These are phyloP conservation scores for Thuidium tamariscinum DNA, from an alignment of 225 moss, liverwort and hornwort species.

Conservation along the genomic window DNA sequence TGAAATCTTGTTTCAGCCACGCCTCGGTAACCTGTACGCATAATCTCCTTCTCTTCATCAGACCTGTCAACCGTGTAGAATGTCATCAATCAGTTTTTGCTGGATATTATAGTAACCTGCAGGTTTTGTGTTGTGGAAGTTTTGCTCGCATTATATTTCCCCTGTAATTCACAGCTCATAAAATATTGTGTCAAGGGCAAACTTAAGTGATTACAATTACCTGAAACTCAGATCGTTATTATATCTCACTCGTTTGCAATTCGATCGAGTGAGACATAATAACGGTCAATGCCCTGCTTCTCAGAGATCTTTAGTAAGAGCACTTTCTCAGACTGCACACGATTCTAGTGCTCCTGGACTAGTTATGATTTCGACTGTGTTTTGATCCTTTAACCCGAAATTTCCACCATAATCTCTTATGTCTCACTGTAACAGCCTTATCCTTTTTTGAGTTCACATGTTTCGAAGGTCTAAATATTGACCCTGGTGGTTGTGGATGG, in stretches of 20 bases:
- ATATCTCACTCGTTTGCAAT: background rate
- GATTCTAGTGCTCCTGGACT: background rate
- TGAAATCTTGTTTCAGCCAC: slow-evolving; percentile 58
- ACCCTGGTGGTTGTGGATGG: slow-evolving; percentile 1
- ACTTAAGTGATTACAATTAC: background rate
- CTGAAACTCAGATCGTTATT: background rate
- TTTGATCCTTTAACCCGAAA: background rate
- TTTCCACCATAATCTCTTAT: background rate
- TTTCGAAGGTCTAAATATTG: background rate
- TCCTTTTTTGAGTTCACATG: background rate
- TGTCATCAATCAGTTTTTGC: background rate
- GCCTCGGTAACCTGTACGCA: slow-evolving; percentile 41
- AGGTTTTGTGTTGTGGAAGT: background rate
- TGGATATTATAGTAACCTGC: background rate
- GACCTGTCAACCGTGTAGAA: background rate
- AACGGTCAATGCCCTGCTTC: background rate
- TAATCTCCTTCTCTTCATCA: background rate
- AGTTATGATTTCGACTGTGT: background rate
- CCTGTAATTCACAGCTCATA: background rate
- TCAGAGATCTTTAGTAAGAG: background rate
- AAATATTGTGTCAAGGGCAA: background rate
- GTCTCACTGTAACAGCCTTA: background rate
- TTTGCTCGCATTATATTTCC: background rate
- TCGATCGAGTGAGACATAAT: too few relatives aligned
- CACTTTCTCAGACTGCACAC: background rate